Evolutionary conservation across 257 asterid genomes (phyloP), one percentile per base, ranked within the genome.

Genomic region (Nicotiana tomentosiformis): DNA sequence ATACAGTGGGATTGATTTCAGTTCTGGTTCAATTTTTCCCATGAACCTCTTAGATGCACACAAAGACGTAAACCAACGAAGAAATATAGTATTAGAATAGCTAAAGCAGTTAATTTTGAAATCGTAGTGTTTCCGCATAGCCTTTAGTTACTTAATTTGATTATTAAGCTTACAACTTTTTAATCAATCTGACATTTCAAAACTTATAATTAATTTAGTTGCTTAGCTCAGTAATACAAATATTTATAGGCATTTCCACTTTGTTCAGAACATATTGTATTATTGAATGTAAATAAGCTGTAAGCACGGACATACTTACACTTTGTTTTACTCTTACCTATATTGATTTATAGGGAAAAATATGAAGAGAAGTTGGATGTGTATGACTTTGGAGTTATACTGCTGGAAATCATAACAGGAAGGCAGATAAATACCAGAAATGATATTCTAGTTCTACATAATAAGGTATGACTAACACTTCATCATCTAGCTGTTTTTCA

Each of bases 401-500:
- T 95, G 79, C 90, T 94, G 81, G 97, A 95, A 91, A 82, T 94
- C 64, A 92, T 95, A 78, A 65, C 90, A 0, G 97, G 98, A 76
- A 93, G 84, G 86, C 88, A 88, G 11, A 82, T 92, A 83, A 85
- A 85, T 86, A 87, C 93, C 76, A 85, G 84, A 32, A 85, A 81
- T 23, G 97, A 87, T 66, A 86, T 88, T 33, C 90, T 88, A 80
- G 84, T 85, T 49, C 83, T 91, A 61, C 90, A 84, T 85, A 84
- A 92, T 77, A 91, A 91, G 97, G 99, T 94, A 89, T 68, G 10
- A 66, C 10, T 11, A n/a, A 20, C 60, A 65, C 33, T n/a, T 79
- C 0, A 20, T 43, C 78, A 43, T 43, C 60, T 11, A 1, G n/a
- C 7, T 23, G 15, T 0, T 74, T 72, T 23, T 46, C n/a, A 69